phyloP scores from a whole-genome alignment of 2,329 filamentous ascomycete species.

The Aspergillus japonicus region DNA sequence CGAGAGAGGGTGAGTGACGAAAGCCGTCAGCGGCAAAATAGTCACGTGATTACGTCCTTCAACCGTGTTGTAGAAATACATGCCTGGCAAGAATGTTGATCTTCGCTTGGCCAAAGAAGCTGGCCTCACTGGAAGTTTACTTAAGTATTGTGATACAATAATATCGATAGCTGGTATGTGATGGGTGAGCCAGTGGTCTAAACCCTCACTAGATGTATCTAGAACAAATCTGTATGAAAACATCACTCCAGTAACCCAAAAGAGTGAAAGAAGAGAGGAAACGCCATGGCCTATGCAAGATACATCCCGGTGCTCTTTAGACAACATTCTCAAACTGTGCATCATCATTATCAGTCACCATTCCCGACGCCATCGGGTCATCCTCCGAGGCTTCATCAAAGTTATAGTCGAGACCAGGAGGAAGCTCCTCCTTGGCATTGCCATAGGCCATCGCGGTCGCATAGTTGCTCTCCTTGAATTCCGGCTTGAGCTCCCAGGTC shows the following conservation, averaged over 20 bases:
- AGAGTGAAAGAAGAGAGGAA: neutral
- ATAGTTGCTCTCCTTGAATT: conserved; percentile 60
- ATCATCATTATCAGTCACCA: conserved; percentile 62
- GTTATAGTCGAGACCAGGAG: conserved; percentile 47
- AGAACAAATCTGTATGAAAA: conserved; percentile 14
- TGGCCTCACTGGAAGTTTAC: neutral
- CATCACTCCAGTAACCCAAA: conserved; percentile 12
- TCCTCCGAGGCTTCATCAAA: conserved; percentile 54
- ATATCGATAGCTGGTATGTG: neutral
- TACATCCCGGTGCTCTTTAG: conserved; percentile 16
- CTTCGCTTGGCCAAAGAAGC: neutral
- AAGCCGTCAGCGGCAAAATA: neutral
- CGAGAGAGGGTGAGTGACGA: neutral
- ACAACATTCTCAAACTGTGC: conserved; percentile 80
- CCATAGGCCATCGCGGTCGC: conserved; percentile 40
- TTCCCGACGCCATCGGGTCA: conserved; percentile 48
- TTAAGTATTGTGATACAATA: neutral
- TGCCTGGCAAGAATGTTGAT: no score
- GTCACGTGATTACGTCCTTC: neutral
- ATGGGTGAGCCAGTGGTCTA: conserved; percentile 4
- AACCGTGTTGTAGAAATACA: neutral
- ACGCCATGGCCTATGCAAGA: conserved; percentile 31
- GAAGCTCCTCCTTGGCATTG: conserved; percentile 53
- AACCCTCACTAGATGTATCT: conserved; percentile 9
- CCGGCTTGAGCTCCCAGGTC: conserved; percentile 75